Base-by-base conservation (phyloP, 1,284 basidiomycete species). In the Exobasidium rhododendri region DNA sequence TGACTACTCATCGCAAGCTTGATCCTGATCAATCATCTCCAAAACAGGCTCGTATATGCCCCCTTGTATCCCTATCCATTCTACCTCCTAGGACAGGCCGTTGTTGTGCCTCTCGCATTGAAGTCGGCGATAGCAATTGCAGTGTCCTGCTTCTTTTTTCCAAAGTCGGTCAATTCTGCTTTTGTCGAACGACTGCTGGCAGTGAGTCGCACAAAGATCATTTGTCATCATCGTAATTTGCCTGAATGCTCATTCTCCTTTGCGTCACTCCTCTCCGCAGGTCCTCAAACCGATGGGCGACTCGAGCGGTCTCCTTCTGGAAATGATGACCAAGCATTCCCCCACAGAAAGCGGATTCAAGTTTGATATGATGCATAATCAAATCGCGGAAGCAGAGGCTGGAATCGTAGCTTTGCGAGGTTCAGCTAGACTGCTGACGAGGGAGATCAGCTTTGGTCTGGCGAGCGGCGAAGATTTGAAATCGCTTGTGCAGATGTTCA, bases 11-110 rank as follows among this genome's bases (percentile, higher is more conserved):
- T 40, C 35, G 17, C 35, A 70, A n/a, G n/a, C n/a, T n/a, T n/a
- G n/a, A n/a, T n/a, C n/a, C 35, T 40, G 7, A 40, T 40, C 35
- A 40, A 10, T 10, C 17, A 7, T 40, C 10, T 40, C 17, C 17
- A 40, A 10, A 10, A 17, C 17, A 40, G 35, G 7, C 35, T 89
- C 22, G 86, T 85, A 0, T 86, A 85, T 0, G 84, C 85, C 0
- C 84, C 80, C 7, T 80, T 90, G 6, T 87, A 85, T 67, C 89
- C 89, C 0, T 90, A 83, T 66, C 85, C 88, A 0, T 85, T 84
- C 70, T 90, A 90, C 75, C 52, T 84, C 81, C 75, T 86, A 20
- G 87, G 86, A 43, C 71, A 82, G 71, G 60, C 77, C 0, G 83
- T 90, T 40, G 69, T 87, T 17, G 55, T 90, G 1, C 89, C 89